These are phyloP conservation scores for Phialemonium atrogriseum DNA, from an alignment of 2,329 filamentous ascomycete genomes.

Conservation along the genomic window DNA sequence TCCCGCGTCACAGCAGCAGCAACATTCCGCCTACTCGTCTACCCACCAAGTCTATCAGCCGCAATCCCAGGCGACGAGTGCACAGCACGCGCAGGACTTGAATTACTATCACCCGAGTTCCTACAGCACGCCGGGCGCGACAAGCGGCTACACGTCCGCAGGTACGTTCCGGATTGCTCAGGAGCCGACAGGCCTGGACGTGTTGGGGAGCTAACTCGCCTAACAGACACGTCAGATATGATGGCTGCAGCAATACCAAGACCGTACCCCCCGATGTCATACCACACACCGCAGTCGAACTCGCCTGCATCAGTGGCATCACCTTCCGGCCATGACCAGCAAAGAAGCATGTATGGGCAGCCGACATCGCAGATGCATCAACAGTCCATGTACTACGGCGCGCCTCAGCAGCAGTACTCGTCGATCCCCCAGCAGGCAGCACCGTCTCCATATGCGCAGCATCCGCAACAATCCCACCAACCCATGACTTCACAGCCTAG, in stretches of 20 bases:
- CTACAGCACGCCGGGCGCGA: conserved; percentile 74
- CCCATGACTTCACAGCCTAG: conserved; percentile 56
- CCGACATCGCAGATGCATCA: conserved; percentile 71
- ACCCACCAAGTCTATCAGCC: conserved; percentile 63
- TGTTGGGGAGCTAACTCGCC: conserved; percentile 6
- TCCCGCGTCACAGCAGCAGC: conserved; percentile 48
- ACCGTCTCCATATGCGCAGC: conserved; percentile 54
- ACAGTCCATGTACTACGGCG: conserved; percentile 68
- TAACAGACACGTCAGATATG: conserved; percentile 52
- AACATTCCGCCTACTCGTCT: conserved; percentile 61
- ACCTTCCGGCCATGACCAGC: conserved; percentile 79
- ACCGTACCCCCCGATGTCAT: conserved; percentile 79
- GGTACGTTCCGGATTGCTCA: conserved; percentile 46
- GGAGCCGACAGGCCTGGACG: conserved; percentile 5
- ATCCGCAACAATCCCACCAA: conserved; percentile 44
- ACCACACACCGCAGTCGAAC: conserved; percentile 91
- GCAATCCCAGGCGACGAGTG: conserved; percentile 50
- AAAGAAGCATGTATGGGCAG: conserved; percentile 78
- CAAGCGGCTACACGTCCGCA: conserved; percentile 79
- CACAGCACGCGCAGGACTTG: conserved; percentile 47
- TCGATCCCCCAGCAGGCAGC: conserved; percentile 57
- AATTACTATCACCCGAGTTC: conserved; percentile 74
- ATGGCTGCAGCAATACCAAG: conserved; percentile 66
- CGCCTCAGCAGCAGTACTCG: conserved; percentile 52
- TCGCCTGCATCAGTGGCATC: conserved; percentile 91